Evolutionary conservation across 768 basidiomycete genomes (phyloP), one percentile per base, ranked within the genome.

Genomic region (Pleurotus tuber-regium): DNA sequence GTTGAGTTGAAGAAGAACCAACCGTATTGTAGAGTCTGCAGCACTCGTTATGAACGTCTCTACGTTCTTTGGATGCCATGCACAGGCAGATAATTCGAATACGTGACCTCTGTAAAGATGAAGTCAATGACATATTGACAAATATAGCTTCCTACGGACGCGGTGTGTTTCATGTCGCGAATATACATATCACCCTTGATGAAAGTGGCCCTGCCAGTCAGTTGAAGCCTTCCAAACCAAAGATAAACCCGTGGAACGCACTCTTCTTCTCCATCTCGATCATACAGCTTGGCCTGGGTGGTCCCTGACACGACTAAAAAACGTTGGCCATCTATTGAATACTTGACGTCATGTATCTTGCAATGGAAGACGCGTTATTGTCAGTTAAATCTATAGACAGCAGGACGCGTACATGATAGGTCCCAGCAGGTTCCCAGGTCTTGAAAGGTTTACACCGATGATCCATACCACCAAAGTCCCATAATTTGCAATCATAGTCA

Each of bases 391-490:
- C 30, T 19, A 51, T 30, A 38, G 52, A 42, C 38, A 10, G 36
- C 31, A 53, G 33, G 46, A 40, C 54, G 65, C 68, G 51, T 57
- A 95, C 93, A 70, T 95, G 86, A 69, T 97, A 97, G 60, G 86
- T 91, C 56, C 91, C 93, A 53, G 89, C 86, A 55, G 94, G 90
- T 65, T 99, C 97, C 84, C 90, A 98, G 58, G 83, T 90, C 72
- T 95, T 90, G 81, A 99, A 98, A 12, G 97, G 95, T 68, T 92
- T 92, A 68, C 87, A 85, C 57, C 84, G 73, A 55, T 77, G 73
- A 63, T 91, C 89, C 97, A 99, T 99, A 12, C 97, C 97, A 59
- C 96, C 96, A 69, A 98, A 98, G 69, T 99, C 97, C 95, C 96
- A 99, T 49, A 99, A 69, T 71, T 98, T 98, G 69, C 89, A 86